Evolutionary conservation across 192 early-diverging fungal species (phyloP).

Genomic region (Umbelopsis sp.): DNA sequence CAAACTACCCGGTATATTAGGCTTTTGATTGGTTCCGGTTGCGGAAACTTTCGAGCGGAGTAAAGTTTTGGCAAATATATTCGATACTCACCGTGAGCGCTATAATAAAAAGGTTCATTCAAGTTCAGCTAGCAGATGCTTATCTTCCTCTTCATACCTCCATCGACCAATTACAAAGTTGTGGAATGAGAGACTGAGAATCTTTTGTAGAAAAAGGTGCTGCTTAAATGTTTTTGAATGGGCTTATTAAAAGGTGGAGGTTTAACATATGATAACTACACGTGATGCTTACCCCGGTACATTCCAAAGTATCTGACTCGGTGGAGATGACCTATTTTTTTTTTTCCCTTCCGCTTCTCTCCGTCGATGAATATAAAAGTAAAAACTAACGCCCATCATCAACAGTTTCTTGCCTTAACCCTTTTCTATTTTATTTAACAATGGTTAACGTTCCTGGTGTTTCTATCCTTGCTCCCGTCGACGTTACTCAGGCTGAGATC

Average conservation of each 20-base stretch:
- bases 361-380: slow-evolving; percentile 15
- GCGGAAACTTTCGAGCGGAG: slow-evolving; percentile 17
- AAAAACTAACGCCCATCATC: neutral
- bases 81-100: neutral
- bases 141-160: neutral
- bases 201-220: neutral
- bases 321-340: slow-evolving; percentile 13
- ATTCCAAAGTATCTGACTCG: slow-evolving; percentile 10
- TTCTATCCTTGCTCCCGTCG: slow-evolving; percentile 69
- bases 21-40: slow-evolving; percentile 19
- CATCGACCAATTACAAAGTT: neutral
- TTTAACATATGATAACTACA: slow-evolving; percentile 16
- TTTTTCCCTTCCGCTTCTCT: slow-evolving; percentile 17
- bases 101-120: neutral
- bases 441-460: slow-evolving; percentile 63
- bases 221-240: neutral
- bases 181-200: neutral
- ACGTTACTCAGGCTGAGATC: slow-evolving; percentile 66
- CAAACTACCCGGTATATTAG: slow-evolving; percentile 18
- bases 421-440: slow-evolving; percentile 3
- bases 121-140: neutral
- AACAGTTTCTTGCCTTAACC: neutral
- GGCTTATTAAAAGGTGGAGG: neutral
- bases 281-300: slow-evolving; percentile 16
- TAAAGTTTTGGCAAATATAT: too few relatives aligned